phyloP scores from a whole-genome alignment of 768 basidiomycete genomes.

The Pleurotus salmoneostramineus region DNA sequence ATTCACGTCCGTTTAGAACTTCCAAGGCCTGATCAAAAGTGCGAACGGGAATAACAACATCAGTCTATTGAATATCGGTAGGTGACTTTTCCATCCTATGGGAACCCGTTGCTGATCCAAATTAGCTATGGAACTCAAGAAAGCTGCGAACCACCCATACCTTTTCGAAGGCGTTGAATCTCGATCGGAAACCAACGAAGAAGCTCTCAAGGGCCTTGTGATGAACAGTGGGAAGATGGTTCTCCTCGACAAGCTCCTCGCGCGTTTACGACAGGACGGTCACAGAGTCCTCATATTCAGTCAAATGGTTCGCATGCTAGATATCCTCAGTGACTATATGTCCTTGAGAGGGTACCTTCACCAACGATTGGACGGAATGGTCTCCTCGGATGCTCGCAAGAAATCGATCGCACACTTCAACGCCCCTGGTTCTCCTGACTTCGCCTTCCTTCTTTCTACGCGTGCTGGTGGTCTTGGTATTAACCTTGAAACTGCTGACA shows the following conservation, averaged over 20 bases:
- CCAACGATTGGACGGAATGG: slow-evolving; percentile 95
- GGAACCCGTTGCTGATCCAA: slow-evolving; percentile 5
- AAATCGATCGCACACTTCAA: slow-evolving; percentile 98
- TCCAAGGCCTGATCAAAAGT: slow-evolving; percentile 86
- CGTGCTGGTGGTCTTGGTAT: slow-evolving; percentile 97
- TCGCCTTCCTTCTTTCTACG: slow-evolving; percentile 94
- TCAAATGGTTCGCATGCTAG: slow-evolving; percentile 98
- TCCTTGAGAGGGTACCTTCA: slow-evolving; percentile 82
- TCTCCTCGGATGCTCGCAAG: slow-evolving; percentile 89
- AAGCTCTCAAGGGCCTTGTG: slow-evolving; percentile 91
- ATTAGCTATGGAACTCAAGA: slow-evolving; percentile 96
- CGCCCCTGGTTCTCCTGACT: slow-evolving; percentile 87
- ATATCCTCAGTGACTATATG: slow-evolving; percentile 99
- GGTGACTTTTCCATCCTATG: slow-evolving; percentile 15
- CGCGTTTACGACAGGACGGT: slow-evolving; percentile 82
- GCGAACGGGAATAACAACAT: slow-evolving; percentile 88
- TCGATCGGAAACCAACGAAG: slow-evolving; percentile 57
- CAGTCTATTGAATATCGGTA: slow-evolving; percentile 92
- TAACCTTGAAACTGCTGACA: slow-evolving; percentile 98
- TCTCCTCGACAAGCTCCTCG: slow-evolving; percentile 93
- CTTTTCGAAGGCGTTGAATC: slow-evolving; percentile 95
- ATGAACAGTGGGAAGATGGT: slow-evolving; percentile 99
- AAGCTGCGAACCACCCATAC: slow-evolving; percentile 97
- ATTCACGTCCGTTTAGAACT: slow-evolving; percentile 57
- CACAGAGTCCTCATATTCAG: slow-evolving; percentile 99